These are phyloP conservation scores for Xylaria acuta DNA, from an alignment of 495 filamentous ascomycete species.

Conservation along the genomic window DNA sequence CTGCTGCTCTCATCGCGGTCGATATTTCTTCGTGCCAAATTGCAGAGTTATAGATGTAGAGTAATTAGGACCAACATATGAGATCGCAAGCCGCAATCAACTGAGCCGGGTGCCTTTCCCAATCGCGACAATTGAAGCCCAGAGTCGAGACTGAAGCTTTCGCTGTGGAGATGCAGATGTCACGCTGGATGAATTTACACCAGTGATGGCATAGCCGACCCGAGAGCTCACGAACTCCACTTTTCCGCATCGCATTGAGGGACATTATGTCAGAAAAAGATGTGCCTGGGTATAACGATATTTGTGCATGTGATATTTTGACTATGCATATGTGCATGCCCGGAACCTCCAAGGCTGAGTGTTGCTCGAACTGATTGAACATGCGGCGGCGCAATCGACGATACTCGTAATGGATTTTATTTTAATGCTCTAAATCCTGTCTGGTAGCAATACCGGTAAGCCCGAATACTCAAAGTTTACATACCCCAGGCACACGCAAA, in stretches of 20 bases:
- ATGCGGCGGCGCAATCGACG: too few relatives aligned
- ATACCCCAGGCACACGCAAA: not conserved
- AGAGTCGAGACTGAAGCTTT: not conserved
- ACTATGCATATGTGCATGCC: too few relatives aligned
- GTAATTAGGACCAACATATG: not conserved
- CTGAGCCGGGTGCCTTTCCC: not conserved
- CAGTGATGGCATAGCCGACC: not conserved
- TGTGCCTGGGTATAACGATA: not conserved
- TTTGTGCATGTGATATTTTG: not conserved
- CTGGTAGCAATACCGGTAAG: too few relatives aligned
- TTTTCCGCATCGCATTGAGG: not conserved
- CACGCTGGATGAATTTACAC: too few relatives aligned
- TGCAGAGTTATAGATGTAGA: not conserved
- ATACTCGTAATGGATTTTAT: not conserved
- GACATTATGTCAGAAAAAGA: not conserved
- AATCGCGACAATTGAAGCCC: not conserved
- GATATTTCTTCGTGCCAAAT: not conserved
- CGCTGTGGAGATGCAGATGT: not conserved
- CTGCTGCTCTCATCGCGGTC: slow-evolving; percentile 37
- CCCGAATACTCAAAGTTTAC: too few relatives aligned
- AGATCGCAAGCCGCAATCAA: not conserved
- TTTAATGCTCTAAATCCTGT: not conserved
- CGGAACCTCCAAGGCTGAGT: too few relatives aligned
- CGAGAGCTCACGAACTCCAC: slow-evolving; percentile 1
- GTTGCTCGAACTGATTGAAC: too few relatives aligned